Conservation (phyloP, 306 rosid species). For the Parietaria judaica region DNA sequence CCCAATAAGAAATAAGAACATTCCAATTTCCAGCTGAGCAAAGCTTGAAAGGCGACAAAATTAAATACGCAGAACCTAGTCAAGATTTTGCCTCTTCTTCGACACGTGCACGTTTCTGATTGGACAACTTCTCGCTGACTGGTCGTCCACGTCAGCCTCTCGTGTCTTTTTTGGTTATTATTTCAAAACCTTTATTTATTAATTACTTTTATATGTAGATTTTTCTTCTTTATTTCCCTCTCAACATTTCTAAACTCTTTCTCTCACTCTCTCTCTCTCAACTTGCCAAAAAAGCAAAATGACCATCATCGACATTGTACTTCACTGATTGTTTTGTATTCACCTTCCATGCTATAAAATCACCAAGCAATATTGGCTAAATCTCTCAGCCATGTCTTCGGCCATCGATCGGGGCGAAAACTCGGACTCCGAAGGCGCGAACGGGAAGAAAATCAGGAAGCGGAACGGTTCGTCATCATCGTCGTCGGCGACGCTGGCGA, state of each 20-base stretch:
- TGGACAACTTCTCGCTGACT: conserved; percentile 41
- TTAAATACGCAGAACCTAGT: conserved; percentile 29
- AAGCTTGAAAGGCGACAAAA: background rate
- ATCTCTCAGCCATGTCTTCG: background rate
- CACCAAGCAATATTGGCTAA: background rate
- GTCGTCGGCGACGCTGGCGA: conserved; percentile 44
- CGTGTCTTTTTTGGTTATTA: background rate
- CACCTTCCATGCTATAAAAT: background rate
- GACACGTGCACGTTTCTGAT: conserved; percentile 55
- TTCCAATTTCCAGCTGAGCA: conserved; percentile 43
- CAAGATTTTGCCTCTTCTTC: conserved; percentile 21
- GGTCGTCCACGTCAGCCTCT: conserved; percentile 36
- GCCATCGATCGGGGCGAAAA: too few relatives aligned
- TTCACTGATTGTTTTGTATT: conserved; percentile 21
- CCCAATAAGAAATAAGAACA: conserved; percentile 27
- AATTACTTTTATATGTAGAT: background rate
- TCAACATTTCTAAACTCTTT: conserved; percentile 24
- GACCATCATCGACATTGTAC: conserved; percentile 28
- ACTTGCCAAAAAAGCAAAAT: conserved; percentile 27
- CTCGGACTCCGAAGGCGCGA: background rate
- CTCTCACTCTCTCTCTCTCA: background rate
- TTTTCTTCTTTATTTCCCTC: conserved; percentile 23
- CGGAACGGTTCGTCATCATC: conserved; percentile 50
- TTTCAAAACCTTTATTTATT: background rate
- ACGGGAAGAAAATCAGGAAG: conserved; percentile 52